Evolutionary conservation across 208 protist genomes (phyloP).

Genomic region (Spongospora subterranea): DNA sequence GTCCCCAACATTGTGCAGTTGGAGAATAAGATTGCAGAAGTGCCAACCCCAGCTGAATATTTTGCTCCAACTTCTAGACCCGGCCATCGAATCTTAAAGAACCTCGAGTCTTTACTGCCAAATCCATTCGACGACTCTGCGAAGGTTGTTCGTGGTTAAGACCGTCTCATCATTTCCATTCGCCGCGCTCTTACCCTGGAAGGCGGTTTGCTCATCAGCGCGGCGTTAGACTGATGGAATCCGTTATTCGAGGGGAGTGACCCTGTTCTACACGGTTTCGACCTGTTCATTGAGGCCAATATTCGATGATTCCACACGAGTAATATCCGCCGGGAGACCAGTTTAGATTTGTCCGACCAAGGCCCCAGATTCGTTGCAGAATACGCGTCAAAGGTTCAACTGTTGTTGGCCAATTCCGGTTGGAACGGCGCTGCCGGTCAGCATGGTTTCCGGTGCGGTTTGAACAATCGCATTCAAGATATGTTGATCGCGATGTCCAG

Average conservation of each 20-base stretch:
- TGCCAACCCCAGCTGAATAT: too few relatives aligned
- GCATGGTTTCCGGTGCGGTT: background rate
- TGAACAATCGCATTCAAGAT: background rate
- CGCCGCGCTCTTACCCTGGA: too few relatives aligned
- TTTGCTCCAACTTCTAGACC: too few relatives aligned
- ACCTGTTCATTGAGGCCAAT: background rate
- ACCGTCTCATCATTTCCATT: too few relatives aligned
- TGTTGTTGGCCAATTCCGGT: background rate
- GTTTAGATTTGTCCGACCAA: background rate
- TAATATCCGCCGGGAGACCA: background rate
- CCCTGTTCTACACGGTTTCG: background rate
- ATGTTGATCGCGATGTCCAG: background rate
- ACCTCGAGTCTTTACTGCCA: too few relatives aligned
- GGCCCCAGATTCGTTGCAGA: background rate
- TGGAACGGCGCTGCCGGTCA: background rate
- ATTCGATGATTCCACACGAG: background rate
- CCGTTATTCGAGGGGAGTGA: background rate
- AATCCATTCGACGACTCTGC: too few relatives aligned
- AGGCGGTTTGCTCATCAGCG: background rate
- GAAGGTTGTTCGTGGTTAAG: too few relatives aligned
- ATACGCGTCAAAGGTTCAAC: background rate
- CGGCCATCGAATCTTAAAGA: too few relatives aligned
- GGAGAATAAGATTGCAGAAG: too few relatives aligned
- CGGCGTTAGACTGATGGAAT: background rate
- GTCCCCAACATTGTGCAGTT: too few relatives aligned